These are phyloP conservation scores for Podila clonocystis DNA, from an alignment of 192 early-diverging fungal genomes.

Conservation along the genomic window DNA sequence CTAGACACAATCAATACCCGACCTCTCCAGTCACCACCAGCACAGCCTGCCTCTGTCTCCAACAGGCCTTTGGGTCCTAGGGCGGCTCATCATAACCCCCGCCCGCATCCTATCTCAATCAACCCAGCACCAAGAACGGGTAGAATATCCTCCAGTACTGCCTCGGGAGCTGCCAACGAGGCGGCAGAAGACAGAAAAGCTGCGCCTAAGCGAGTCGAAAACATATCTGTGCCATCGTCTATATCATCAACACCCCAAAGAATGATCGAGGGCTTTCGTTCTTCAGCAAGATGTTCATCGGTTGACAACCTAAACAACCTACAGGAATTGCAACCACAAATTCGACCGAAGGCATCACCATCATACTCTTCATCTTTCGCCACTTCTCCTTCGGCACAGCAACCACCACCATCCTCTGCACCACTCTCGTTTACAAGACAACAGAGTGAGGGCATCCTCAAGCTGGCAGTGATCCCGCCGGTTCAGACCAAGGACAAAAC, in stretches of 20 bases:
- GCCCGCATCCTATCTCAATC: not conserved
- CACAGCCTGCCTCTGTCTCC: not conserved
- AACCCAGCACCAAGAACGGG: not conserved
- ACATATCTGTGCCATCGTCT: too few species aligned
- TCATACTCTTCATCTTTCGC: too few species aligned
- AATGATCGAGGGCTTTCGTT: too few species aligned
- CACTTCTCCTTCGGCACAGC: not conserved
- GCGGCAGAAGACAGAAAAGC: not conserved
- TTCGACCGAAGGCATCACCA: too few species aligned
- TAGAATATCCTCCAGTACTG: not conserved
- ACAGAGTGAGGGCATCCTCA: slow-evolving; percentile 17
- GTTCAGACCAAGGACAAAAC: slow-evolving; percentile 22
- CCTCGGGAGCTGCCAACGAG: not conserved
- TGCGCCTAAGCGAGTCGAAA: too few species aligned
- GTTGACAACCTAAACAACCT: too few species aligned
- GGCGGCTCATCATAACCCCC: not conserved
- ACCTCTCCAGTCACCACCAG: slow-evolving; percentile 9
- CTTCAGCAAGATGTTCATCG: too few species aligned
- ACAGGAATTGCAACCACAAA: too few species aligned
- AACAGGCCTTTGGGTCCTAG: not conserved
- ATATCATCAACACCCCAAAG: too few species aligned
- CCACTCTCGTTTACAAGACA: not conserved
- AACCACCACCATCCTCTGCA: not conserved
- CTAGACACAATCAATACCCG: slow-evolving; percentile 22
- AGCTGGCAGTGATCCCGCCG: slow-evolving; percentile 36